phyloP scores from a whole-genome alignment of 768 basidiomycete species.

The Suillus plorans region DNA sequence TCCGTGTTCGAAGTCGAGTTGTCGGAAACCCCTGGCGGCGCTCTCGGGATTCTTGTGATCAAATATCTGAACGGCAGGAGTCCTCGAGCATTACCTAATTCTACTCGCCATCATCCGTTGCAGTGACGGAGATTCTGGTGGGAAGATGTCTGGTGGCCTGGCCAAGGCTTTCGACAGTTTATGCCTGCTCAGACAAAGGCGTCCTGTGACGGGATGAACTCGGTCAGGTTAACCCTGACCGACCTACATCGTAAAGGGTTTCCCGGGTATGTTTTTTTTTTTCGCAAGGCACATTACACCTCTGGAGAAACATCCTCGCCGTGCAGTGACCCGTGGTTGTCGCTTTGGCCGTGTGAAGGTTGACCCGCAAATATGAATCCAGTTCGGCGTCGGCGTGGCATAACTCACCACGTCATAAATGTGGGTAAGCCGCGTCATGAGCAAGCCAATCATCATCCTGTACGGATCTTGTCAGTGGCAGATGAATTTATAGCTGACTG shows the following conservation, averaged over 20 bases:
- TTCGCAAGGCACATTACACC: background rate
- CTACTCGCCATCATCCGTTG: background rate
- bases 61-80: background rate
- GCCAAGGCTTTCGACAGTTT: background rate
- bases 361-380: too few relatives aligned
- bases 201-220: background rate
- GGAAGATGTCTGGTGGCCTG: constrained; percentile 17
- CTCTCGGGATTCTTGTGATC: background rate
- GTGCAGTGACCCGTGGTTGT: background rate
- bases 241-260: background rate
- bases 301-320: background rate
- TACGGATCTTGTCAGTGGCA: background rate
- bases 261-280: background rate
- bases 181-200: background rate
- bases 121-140: constrained; percentile 14
- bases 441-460: too few relatives aligned
- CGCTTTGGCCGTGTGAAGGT: too few relatives aligned
- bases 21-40: background rate
- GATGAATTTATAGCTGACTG: background rate
- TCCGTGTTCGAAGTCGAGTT: background rate
- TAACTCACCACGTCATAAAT: background rate
- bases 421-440: background rate
- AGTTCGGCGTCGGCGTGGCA: background rate
- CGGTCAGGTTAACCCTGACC: background rate
- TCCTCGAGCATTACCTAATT: background rate